phyloP scores from a whole-genome alignment of 202 grass and related monocot genomes.

The Bolboschoenoplectus hybrid region DNA sequence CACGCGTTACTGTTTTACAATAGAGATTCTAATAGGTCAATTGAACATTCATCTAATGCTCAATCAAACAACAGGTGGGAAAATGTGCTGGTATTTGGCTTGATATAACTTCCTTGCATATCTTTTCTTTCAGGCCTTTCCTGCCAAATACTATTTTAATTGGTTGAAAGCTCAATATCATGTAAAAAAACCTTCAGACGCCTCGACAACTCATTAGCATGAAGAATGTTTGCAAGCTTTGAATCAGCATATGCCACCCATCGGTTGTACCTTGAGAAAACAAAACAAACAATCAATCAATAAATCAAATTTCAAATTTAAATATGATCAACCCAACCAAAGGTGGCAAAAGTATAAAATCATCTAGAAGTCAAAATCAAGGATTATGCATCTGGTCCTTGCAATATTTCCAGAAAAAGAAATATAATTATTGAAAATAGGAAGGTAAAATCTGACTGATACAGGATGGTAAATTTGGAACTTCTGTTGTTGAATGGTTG shows the following conservation, averaged over 20 bases:
- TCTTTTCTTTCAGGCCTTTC: neutral
- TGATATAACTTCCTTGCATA: neutral
- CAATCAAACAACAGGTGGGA: neutral
- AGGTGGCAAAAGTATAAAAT: neutral
- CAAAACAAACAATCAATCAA: neutral
- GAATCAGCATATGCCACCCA: conserved; percentile 62
- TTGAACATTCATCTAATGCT: neutral
- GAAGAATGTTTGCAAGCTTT: conserved; percentile 87
- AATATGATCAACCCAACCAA: conserved; percentile 28
- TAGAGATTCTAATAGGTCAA: neutral
- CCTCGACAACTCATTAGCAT: conserved; percentile 74
- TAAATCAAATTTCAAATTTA: neutral
- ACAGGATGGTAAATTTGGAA: conserved; percentile 7
- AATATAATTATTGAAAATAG: conserved; percentile 4
- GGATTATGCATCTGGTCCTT: neutral
- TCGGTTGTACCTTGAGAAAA: conserved; percentile 53
- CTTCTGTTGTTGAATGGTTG: conserved; percentile 20
- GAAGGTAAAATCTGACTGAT: neutral
- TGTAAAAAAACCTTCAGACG: conserved; percentile 50
- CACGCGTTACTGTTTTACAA: too few relatives aligned
- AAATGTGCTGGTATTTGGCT: neutral
- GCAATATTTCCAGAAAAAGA: neutral
- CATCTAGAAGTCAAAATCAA: neutral
- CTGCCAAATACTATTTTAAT: conserved; percentile 3
- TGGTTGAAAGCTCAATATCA: neutral